phyloP scores from a whole-genome alignment of 495 filamentous ascomycete species.

The Penicillium argentinense region DNA sequence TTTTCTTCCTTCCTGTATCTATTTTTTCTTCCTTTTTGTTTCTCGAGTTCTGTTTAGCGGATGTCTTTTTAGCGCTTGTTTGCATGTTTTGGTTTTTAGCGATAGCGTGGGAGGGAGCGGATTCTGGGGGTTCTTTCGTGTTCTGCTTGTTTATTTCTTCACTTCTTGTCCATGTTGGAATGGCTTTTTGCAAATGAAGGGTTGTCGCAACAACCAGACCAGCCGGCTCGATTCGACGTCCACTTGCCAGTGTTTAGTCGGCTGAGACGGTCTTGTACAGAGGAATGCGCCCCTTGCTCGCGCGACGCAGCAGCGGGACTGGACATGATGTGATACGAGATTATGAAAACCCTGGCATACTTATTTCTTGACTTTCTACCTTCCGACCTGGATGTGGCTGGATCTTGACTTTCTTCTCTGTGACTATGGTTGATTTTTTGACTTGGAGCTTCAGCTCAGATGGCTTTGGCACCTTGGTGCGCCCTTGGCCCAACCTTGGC shows the following conservation, averaged over 20 bases:
- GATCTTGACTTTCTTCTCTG: constrained; percentile 6
- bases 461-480: not conserved
- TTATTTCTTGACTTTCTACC: constrained; percentile 3
- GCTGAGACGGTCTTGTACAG: too few relatives aligned
- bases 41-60: constrained; percentile 10
- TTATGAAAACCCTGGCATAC: too few relatives aligned
- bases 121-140: constrained; percentile 13
- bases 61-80: constrained; percentile 30
- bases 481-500: not conserved
- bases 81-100: constrained; percentile 28
- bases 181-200: too few relatives aligned
- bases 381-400: too few relatives aligned
- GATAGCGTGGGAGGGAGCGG: constrained; percentile 9
- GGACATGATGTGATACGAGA: too few relatives aligned
- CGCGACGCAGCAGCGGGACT: too few relatives aligned
- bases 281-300: too few relatives aligned
- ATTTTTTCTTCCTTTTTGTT: constrained; percentile 1
- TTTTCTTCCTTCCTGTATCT: not conserved
- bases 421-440: too few relatives aligned
- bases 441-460: too few relatives aligned
- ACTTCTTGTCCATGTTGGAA: constrained; percentile 13
- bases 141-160: constrained; percentile 13
- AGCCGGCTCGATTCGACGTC: too few relatives aligned
- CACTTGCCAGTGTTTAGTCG: too few relatives aligned
- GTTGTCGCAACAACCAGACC: too few relatives aligned